Evolutionary conservation across 2,329 filamentous ascomycete genomes (phyloP), one percentile per base, ranked within the genome.

Genomic region (Fusarium sp.): DNA sequence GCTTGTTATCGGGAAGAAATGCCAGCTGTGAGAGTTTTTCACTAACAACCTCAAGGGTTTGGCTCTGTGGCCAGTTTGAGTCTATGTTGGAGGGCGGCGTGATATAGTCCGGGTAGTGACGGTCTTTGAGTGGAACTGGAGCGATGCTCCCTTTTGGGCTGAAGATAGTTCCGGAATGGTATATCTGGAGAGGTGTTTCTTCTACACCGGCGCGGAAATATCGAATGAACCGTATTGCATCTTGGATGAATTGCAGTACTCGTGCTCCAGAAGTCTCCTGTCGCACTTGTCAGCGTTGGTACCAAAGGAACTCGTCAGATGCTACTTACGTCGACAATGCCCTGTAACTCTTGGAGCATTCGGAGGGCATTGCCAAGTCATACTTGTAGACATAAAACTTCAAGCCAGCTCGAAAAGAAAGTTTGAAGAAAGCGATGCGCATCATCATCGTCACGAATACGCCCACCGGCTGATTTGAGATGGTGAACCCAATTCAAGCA

Each of bases 401-500:
- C 60, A 0, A 59, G 11, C 52, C 60, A 62, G 3, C 16, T 41
- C 3, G 38, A 18, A 21, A 62, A 62, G 1, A 7, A 29, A 7
- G 3, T 3, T 18, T 14, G 31, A 4, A 55, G 21, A 14, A 60
- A 55, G 1, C 11, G 1, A 3, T 23, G 7, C 4, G 12, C 46
- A 8, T 37, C 29, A 9, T 18, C 21, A 1, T 21, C 10, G 7
- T 37, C 46, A 21, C 14, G 10, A 10, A 55, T 5, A 7, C 19
- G 11, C 23, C 3, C 69, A 12, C 77, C 72, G 5, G 56, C 18
- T 10, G 29, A 27, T 35, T 76, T 70, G 16, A 76, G 59, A 44
- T 84, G 83, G n/a, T 79, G 63, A 2, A 77, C 72, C 82, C 82
- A 85, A 19, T 72, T 37, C 3, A 45, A 23, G 3, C 57, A 73